Evolutionary conservation across 2,329 filamentous ascomycete species (phyloP).

Genomic region (Macrophomina phaseolina): DNA sequence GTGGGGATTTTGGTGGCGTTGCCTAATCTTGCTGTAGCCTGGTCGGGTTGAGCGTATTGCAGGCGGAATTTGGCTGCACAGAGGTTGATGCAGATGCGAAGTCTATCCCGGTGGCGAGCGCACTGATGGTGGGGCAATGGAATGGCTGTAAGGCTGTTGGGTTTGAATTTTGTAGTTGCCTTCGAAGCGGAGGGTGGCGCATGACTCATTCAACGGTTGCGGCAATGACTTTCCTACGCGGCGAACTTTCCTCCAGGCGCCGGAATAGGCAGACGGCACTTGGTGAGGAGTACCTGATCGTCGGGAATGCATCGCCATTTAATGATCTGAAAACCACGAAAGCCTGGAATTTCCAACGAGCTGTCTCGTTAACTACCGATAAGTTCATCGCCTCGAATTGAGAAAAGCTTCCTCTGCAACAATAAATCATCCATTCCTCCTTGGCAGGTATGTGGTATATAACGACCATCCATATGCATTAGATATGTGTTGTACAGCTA

Average conservation of each 20-base stretch:
- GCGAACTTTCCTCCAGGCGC: background rate
- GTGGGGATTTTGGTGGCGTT: background rate
- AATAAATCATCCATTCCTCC: too few species aligned
- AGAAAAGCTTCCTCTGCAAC: too few species aligned
- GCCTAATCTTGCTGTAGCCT: background rate
- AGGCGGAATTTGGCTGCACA: background rate
- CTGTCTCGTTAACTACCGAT: too few species aligned
- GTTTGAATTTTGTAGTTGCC: conserved; percentile 9
- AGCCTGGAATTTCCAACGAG: too few species aligned
- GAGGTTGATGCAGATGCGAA: background rate
- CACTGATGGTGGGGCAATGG: background rate
- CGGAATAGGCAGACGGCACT: background rate
- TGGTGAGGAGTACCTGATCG: background rate
- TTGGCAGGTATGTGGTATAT: background rate
- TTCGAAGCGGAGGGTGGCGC: background rate
- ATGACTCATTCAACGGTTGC: conserved; percentile 13
- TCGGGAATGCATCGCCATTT: too few species aligned
- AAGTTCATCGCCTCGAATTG: too few species aligned
- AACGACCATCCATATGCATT: background rate
- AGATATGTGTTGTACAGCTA: background rate
- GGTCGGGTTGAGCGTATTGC: background rate
- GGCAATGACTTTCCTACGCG: background rate
- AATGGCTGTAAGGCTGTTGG: background rate
- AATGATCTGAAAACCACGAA: too few species aligned
- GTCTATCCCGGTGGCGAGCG: background rate